Evolutionary conservation across 106 monocot genomes (phyloP).

Genomic region (Phalaenopsis equestris): DNA sequence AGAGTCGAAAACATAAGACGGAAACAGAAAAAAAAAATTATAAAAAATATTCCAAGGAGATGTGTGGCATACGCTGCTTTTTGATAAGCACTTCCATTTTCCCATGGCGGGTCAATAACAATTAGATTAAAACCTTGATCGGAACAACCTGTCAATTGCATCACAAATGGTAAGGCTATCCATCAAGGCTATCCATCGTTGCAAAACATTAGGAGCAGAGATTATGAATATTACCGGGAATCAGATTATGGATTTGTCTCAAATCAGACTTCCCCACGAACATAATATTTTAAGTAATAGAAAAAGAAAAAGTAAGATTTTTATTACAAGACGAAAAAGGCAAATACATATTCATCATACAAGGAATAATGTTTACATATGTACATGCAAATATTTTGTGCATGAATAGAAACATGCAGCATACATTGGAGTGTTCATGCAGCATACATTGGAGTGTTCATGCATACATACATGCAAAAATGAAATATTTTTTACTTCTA

Average conservation of each 20-base stretch:
- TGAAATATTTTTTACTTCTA: no score
- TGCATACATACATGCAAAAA: not conserved
- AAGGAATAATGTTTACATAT: not conserved
- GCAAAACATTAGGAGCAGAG: not conserved
- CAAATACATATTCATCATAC: not conserved
- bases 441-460: not conserved
- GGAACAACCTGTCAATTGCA: slow-evolving; percentile 38
- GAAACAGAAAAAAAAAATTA: not conserved
- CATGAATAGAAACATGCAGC: not conserved
- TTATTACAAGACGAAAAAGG: not conserved
- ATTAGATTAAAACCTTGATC: slow-evolving; percentile 78
- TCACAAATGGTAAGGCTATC: slow-evolving; percentile 2
- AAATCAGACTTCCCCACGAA: slow-evolving; percentile 72
- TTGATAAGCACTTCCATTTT: slow-evolving; percentile 90
- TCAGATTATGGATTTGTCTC: slow-evolving; percentile 59
- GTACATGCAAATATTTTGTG: not conserved
- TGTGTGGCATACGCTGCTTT: slow-evolving; percentile 46
- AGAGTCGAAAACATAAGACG: not conserved
- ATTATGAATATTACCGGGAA: slow-evolving; percentile 60
- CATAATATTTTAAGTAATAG: not conserved
- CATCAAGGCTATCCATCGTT: not conserved
- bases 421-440: not conserved
- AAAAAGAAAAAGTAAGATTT: not conserved
- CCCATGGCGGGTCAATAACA: slow-evolving; percentile 97
- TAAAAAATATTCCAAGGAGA: not conserved